phyloP scores from a whole-genome alignment of 306 rosid genomes.

The Dryas octopetala region DNA sequence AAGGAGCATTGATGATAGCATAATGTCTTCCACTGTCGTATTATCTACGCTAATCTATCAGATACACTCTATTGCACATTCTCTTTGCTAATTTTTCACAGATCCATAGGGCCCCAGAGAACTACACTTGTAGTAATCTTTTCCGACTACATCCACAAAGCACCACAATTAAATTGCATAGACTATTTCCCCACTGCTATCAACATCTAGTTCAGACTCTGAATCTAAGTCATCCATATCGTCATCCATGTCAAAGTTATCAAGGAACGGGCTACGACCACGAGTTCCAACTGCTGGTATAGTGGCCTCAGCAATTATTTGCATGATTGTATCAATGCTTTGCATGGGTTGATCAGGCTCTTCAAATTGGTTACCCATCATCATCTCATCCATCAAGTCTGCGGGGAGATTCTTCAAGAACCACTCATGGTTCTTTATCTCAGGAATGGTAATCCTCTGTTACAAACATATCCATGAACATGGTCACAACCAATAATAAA shows the following conservation, averaged over 20 bases:
- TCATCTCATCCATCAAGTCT: constrained; percentile 67
- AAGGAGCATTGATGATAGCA: constrained; percentile 18
- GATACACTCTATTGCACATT: constrained; percentile 23
- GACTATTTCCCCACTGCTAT: constrained; percentile 94
- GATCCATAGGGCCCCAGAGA: constrained; percentile 10
- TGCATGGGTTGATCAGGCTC: constrained; percentile 96
- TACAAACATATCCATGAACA: constrained; percentile 24
- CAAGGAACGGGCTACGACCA: constrained; percentile 48
- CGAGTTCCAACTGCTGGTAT: constrained; percentile 69
- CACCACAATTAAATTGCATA: constrained; percentile 58
- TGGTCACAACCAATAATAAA: neutral
- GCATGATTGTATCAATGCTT: constrained; percentile 79
- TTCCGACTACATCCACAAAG: constrained; percentile 19
- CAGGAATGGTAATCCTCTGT: constrained; percentile 85
- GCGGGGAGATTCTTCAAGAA: constrained; percentile 83
- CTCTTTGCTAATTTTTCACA: constrained; percentile 19
- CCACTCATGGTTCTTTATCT: constrained; percentile 79
- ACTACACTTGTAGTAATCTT: constrained; percentile 11
- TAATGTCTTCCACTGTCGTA: neutral
- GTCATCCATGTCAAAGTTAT: constrained; percentile 60
- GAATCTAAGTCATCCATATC: constrained; percentile 76
- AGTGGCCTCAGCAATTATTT: constrained; percentile 90
- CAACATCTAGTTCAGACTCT: constrained; percentile 80
- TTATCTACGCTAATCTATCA: constrained; percentile 24
- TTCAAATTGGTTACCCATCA: constrained; percentile 56